Percentiles rank a stretch among this genome's conserved stretches.
Evolutionary conservation across 1,139 yeast species (phyloP).

Genomic region (Pichia sp.): DNA sequence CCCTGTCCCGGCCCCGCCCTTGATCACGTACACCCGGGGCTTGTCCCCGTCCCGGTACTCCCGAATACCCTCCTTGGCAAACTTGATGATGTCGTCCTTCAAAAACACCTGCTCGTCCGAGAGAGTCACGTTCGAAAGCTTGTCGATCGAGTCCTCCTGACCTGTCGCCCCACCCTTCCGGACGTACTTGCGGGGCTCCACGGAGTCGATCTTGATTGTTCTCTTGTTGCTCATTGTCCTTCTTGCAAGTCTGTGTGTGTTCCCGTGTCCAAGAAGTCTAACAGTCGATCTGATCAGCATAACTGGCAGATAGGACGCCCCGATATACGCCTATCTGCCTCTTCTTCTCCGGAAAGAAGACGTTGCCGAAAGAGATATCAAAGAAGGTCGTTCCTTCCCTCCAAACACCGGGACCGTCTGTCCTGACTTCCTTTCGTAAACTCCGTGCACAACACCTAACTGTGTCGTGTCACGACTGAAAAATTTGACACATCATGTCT

Average conservation of each 20-base stretch:
- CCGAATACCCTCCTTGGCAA: slow-evolving; percentile 28
- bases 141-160: slow-evolving; percentile 10
- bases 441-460: background rate
- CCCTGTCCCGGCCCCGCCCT: slow-evolving; percentile 39
- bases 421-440: background rate
- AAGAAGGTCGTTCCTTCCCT: background rate
- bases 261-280: background rate
- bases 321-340: slow-evolving; percentile 1
- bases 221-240: slow-evolving; percentile 1
- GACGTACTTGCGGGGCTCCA: slow-evolving; percentile 6
- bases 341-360: too few relatives aligned
- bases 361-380: too few relatives aligned
- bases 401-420: background rate
- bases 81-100: slow-evolving; percentile 30
- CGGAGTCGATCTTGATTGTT: slow-evolving; percentile 9
- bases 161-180: background rate
- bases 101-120: slow-evolving; percentile 35
- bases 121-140: slow-evolving; percentile 30
- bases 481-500: too few relatives aligned
- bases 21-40: slow-evolving; percentile 37
- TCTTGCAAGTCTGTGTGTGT: background rate
- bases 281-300: background rate
- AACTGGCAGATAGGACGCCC: background rate
- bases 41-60: slow-evolving; percentile 18
- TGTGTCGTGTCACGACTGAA: slow-evolving; percentile 3